phyloP scores from a whole-genome alignment of 2,329 filamentous ascomycete genomes.

The Lachnellula occidentalis region DNA sequence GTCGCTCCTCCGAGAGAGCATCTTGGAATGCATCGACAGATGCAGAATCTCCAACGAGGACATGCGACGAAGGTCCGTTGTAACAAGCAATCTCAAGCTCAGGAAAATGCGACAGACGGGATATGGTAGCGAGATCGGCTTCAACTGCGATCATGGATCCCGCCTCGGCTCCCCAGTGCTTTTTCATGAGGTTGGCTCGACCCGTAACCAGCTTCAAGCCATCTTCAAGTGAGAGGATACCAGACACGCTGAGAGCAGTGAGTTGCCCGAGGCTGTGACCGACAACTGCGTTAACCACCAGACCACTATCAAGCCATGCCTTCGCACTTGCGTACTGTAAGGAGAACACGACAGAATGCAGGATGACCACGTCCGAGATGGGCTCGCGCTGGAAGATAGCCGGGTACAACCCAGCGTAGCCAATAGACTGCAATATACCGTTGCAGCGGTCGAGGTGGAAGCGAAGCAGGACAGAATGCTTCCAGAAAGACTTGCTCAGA shows the following conservation, averaged over 20 bases:
- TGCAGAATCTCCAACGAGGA: slow-evolving; percentile 26
- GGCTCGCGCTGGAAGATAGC: slow-evolving; percentile 26
- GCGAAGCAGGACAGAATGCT: slow-evolving; percentile 25
- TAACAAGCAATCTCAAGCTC: slow-evolving; percentile 40
- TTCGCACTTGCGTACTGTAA: slow-evolving; percentile 35
- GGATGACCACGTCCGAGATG: slow-evolving; percentile 25
- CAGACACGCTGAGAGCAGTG: slow-evolving; percentile 32
- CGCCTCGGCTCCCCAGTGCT: slow-evolving; percentile 30
- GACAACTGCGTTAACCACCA: slow-evolving; percentile 30
- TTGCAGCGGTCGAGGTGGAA: slow-evolving; percentile 34
- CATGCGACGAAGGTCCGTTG: slow-evolving; percentile 36
- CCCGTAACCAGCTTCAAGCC: slow-evolving; percentile 28
- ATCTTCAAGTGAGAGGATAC: slow-evolving; percentile 28
- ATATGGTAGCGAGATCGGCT: slow-evolving; percentile 25
- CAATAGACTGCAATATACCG: slow-evolving; percentile 21
- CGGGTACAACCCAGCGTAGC: slow-evolving; percentile 31
- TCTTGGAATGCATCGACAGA: slow-evolving; percentile 21
- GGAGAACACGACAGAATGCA: slow-evolving; percentile 36
- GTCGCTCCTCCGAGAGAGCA: slow-evolving; percentile 1
- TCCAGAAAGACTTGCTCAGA: slow-evolving; percentile 28
- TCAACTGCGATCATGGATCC: slow-evolving; percentile 38
- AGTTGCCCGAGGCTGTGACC: slow-evolving; percentile 37
- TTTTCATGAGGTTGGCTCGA: slow-evolving; percentile 30
- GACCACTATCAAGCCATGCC: slow-evolving; percentile 31
- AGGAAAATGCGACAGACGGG: slow-evolving; percentile 7